These are phyloP conservation scores for Aspergillus aculeatus DNA, from an alignment of 2,329 filamentous ascomycete species.

Conservation along the genomic window DNA sequence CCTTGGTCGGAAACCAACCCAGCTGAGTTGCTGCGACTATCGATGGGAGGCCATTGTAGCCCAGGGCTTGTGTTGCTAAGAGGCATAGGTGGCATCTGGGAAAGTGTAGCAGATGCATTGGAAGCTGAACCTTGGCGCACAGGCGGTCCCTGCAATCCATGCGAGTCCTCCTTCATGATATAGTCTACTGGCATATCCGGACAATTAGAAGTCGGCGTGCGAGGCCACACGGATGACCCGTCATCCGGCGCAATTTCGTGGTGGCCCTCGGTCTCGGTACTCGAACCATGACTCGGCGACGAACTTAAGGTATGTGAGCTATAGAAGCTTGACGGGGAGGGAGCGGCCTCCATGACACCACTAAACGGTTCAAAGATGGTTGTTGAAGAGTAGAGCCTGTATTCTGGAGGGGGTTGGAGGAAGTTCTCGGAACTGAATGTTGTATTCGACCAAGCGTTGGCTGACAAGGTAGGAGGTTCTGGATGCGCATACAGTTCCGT, in stretches of 20 bases:
- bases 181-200: slow-evolving; percentile 17
- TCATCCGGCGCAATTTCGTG: slow-evolving; percentile 16
- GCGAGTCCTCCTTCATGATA: slow-evolving; percentile 14
- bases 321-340: slow-evolving; percentile 27
- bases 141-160: slow-evolving; percentile 20
- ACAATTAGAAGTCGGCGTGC: slow-evolving; percentile 24
- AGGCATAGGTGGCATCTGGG: neutral
- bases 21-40: neutral
- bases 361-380: slow-evolving; percentile 27
- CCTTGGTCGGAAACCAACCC: neutral
- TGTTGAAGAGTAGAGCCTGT: slow-evolving; percentile 19
- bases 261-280: slow-evolving; percentile 13
- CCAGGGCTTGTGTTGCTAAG: neutral
- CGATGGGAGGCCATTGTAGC: neutral
- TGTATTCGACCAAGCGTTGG: slow-evolving; percentile 25
- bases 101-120: neutral
- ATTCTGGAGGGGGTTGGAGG: slow-evolving; percentile 23
- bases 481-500: slow-evolving; percentile 19
- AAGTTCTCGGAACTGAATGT: slow-evolving; percentile 20
- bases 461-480: slow-evolving; percentile 21
- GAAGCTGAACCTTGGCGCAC: slow-evolving; percentile 3
- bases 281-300: slow-evolving; percentile 27
- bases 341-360: slow-evolving; percentile 19
- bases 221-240: slow-evolving; percentile 25
- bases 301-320: slow-evolving; percentile 22